phyloP scores from a whole-genome alignment of 1,284 basidiomycete genomes.

The Cutaneotrichosporon spelunceum region DNA sequence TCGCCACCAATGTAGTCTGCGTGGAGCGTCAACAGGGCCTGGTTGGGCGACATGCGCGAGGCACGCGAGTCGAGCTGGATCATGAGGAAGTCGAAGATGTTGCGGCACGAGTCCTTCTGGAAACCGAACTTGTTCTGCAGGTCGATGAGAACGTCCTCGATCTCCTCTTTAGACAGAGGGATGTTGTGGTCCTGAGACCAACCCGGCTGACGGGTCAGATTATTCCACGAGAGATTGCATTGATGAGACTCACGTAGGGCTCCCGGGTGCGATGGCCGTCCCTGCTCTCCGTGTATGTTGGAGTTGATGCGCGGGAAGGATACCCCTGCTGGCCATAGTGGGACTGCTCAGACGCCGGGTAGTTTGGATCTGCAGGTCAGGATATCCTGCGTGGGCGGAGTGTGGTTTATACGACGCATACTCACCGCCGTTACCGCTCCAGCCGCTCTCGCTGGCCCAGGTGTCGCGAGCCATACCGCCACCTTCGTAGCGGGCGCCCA shows the following conservation, averaged over 20 bases:
- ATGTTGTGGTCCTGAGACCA: constrained; percentile 91
- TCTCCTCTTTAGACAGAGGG: constrained; percentile 96
- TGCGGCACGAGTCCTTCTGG: constrained; percentile 72
- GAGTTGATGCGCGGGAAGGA: constrained; percentile 48
- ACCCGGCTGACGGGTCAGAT: constrained; percentile 64
- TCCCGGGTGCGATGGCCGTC: constrained; percentile 62
- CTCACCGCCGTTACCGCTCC: constrained; percentile 46
- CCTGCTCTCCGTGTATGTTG: constrained; percentile 51
- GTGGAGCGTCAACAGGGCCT: constrained; percentile 90
- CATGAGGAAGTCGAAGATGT: constrained; percentile 94
- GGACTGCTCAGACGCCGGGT: constrained; percentile 36
- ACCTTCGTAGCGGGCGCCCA: constrained; percentile 57
- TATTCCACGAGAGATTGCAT: background rate
- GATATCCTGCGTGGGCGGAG: background rate
- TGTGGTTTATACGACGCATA: constrained; percentile 28
- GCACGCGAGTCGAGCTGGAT: constrained; percentile 93
- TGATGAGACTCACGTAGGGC: constrained; percentile 54
- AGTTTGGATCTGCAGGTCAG: constrained; percentile 24
- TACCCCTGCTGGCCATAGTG: constrained; percentile 41
- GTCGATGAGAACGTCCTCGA: constrained; percentile 97
- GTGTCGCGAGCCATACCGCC: constrained; percentile 50
- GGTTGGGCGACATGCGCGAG: constrained; percentile 96
- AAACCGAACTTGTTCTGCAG: constrained; percentile 99
- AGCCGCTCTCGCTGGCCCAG: constrained; percentile 50
- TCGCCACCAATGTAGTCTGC: constrained; percentile 99